phyloP scores from a whole-genome alignment of 306 rosid genomes.

The Lathyrus aphaca region DNA sequence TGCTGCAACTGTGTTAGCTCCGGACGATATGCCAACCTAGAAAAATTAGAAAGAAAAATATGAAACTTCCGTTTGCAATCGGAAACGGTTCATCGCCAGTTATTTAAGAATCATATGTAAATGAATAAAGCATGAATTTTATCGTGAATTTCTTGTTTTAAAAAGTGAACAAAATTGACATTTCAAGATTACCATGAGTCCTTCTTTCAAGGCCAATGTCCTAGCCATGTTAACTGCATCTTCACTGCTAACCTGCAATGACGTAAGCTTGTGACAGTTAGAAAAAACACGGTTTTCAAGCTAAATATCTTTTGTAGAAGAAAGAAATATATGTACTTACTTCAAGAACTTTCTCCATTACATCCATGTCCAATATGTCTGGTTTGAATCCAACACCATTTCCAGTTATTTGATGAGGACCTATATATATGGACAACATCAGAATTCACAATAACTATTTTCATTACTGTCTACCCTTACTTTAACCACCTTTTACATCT shows the following conservation, averaged over 20 bases:
- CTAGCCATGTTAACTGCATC: slow-evolving; percentile 96
- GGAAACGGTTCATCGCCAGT: neutral
- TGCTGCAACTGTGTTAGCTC: slow-evolving; percentile 94
- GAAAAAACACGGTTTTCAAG: slow-evolving; percentile 19
- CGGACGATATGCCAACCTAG: slow-evolving; percentile 97
- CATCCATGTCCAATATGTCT: slow-evolving; percentile 92
- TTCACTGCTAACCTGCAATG: slow-evolving; percentile 81
- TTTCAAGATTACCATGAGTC: slow-evolving; percentile 74
- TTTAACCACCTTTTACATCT: neutral
- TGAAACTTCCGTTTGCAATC: neutral
- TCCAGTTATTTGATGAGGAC: slow-evolving; percentile 91
- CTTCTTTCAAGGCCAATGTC: slow-evolving; percentile 82
- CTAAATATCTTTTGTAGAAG: slow-evolving; percentile 12
- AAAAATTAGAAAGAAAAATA: slow-evolving; percentile 29
- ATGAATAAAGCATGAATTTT: slow-evolving; percentile 18
- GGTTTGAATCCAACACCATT: slow-evolving; percentile 97
- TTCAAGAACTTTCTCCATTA: slow-evolving; percentile 91
- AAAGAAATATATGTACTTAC: slow-evolving; percentile 45
- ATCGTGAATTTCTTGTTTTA: slow-evolving; percentile 11
- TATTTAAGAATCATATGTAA: neutral
- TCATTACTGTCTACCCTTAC: slow-evolving; percentile 4
- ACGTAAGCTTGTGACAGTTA: slow-evolving; percentile 37
- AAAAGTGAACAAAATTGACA: neutral
- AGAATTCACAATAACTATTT: slow-evolving; percentile 27
- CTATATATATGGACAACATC: slow-evolving; percentile 45